Base-by-base conservation (phyloP, 1,284 basidiomycete genomes). In the Neotropicomus parvogracilis region DNA sequence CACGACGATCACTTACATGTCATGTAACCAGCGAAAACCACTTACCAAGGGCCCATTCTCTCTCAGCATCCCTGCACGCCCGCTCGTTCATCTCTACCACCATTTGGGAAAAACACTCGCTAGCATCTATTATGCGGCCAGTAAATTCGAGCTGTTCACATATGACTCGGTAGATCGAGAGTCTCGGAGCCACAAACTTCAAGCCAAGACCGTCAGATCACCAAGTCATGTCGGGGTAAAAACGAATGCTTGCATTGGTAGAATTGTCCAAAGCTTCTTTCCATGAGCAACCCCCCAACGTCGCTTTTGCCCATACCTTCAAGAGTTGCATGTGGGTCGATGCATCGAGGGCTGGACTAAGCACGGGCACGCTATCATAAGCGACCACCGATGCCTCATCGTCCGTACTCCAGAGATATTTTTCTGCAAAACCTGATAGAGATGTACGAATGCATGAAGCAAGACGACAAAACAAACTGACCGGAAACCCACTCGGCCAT, bases 251-350 rank as follows among this genome's bases (percentile, higher is more conserved):
- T 17, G 28, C 42, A 21, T 12, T 6, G 9, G 9, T 6, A n/a
- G 42, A 10, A 13, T 24, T 0, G 16, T 10, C 14, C 9, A 44
- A 16, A 2, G 26, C 33, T 11, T 35, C 34, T 17, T 21, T 21
- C 42, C 33, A 44, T 5, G 33, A 28, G 5, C 9, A 2, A 5
- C 17, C 20, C 3, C 14, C 11, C 9, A 33, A 17, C 33, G 40
- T 33, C 16, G 31, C 40, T 42, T 31, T 42, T 33, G 31, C 40
- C 40, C 40, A 42, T n/a, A 24, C 40, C 17, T 14, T 42, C 21
- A 42, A 42, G 21, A 2, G 16, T 20, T 17, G n/a, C 8, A 11
- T 14, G n/a, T n/a, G 7, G 7, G 3, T 17, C 13, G 12, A 16
- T 28, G n/a, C 21, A 32, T 13, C 2, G 6, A 21, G 9, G 3